Conservation (phyloP, 2,329 filamentous ascomycete species). For the Rhynchosporium agropyri region DNA sequence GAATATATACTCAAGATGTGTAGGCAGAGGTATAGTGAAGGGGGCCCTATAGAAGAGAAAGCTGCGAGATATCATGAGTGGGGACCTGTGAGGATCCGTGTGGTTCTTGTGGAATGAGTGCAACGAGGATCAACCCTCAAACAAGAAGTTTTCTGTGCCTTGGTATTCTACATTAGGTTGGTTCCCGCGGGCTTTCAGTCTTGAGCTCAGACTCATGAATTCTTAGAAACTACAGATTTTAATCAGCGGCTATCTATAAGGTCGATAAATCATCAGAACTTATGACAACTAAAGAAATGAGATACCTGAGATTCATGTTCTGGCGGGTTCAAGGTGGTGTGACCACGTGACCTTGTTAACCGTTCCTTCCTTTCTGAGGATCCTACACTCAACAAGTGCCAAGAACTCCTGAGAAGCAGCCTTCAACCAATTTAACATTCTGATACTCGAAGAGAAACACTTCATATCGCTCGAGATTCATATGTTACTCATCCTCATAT, state of each 20-base stretch:
- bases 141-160: neutral
- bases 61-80: neutral
- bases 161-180: no score
- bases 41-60: neutral
- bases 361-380: neutral
- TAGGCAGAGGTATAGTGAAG: neutral
- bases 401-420: no score
- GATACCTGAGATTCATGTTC: no score
- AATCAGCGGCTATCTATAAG: no score
- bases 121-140: neutral
- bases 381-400: no score
- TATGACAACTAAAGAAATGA: no score
- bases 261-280: no score
- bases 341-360: neutral
- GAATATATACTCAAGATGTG: neutral
- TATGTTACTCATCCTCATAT: neutral
- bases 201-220: no score
- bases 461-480: neutral
- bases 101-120: slow-evolving; percentile 1
- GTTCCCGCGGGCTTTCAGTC: no score
- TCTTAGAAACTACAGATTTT: no score
- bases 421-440: no score
- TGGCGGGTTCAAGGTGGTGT: neutral
- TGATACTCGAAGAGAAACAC: no score
- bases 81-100: neutral